Percentiles rank a stretch among this genome's conserved stretches.
Evolutionary conservation across 1,284 basidiomycete genomes (phyloP).

Genomic region (Ganoderma sinense): DNA sequence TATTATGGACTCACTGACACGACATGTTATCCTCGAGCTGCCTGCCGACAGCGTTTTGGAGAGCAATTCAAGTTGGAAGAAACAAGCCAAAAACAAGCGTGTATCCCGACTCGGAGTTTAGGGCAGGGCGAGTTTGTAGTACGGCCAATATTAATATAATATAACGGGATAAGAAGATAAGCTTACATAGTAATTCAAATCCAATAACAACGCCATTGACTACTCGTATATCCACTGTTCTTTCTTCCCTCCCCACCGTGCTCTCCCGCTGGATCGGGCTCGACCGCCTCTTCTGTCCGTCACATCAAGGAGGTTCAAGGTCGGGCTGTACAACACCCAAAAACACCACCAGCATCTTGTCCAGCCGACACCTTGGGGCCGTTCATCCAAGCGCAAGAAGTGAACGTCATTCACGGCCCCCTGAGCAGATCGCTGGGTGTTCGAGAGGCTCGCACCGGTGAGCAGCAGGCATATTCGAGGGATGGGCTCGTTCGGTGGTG

Average conservation of each 20-base stretch:
- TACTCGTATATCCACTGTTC: no score
- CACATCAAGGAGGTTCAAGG: constrained; percentile 3
- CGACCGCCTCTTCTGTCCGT: not conserved
- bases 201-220: no score
- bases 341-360: not conserved
- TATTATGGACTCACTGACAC: no score
- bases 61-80: no score
- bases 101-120: no score
- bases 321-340: not conserved
- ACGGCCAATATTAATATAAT: no score
- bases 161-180: no score
- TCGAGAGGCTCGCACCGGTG: constrained; percentile 27
- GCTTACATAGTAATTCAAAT: no score
- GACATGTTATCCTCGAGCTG: no score
- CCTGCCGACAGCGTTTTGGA: no score
- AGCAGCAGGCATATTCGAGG: constrained; percentile 35
- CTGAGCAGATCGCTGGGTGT: constrained; percentile 57
- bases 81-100: no score
- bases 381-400: constrained; percentile 72
- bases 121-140: no score
- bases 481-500: constrained; percentile 57
- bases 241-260: not conserved
- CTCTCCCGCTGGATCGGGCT: not conserved
- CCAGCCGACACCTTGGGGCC: constrained; percentile 39
- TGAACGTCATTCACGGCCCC: constrained; percentile 63